Evolutionary conservation across 208 protist genomes (phyloP).

Genomic region (Crithidia acanthocephali): DNA sequence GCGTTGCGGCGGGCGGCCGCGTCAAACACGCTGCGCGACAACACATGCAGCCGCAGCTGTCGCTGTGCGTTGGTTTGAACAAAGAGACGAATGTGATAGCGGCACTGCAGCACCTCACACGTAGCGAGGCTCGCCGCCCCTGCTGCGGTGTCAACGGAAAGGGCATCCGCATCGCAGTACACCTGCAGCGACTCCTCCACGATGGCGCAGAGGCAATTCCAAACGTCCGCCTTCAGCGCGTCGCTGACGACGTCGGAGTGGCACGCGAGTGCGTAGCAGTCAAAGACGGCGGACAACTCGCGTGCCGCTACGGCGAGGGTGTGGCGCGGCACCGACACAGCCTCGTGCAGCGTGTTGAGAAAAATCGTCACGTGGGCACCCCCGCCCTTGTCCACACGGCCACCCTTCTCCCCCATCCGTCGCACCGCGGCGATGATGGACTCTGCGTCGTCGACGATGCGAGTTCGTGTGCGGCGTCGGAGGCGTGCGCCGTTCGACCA

Average conservation of each 20-base stretch:
- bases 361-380: not conserved
- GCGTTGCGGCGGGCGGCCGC: conserved; percentile 16
- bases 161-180: conserved; percentile 11
- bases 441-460: conserved; percentile 3
- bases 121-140: conserved; percentile 20
- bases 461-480: not conserved
- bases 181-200: conserved; percentile 19
- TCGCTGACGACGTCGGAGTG: conserved; percentile 2
- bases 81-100: conserved; percentile 19
- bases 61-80: not conserved
- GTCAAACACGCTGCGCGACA: not conserved
- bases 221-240: conserved; percentile 24
- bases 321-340: not conserved
- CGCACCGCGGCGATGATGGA: not conserved
- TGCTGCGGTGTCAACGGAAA: not conserved
- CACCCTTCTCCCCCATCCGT: not conserved
- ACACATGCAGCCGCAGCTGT: not conserved
- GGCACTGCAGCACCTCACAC: conserved; percentile 1
- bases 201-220: conserved; percentile 30
- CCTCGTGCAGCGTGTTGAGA: conserved; percentile 6
- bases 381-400: not conserved
- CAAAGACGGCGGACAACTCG: conserved; percentile 21
- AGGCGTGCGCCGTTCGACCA: conserved; percentile 3
- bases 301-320: not conserved
- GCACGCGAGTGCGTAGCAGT: conserved; percentile 31